Evolutionary conservation across 257 asterid species (phyloP), one percentile per base, ranked within the genome.

Genomic region (Solanum tarapatanum): DNA sequence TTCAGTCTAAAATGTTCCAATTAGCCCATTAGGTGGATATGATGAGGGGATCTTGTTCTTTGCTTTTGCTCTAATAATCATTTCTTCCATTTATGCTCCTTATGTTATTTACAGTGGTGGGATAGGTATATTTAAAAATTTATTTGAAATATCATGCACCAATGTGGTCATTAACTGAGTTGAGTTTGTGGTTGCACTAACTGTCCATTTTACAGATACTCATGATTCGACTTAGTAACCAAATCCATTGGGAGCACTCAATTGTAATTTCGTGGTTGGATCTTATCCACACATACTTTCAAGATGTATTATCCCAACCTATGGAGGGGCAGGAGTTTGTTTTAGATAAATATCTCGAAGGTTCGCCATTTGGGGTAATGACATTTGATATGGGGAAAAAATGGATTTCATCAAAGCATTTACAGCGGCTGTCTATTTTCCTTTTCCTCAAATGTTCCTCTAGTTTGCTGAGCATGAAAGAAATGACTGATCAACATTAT

Each of bases 371-470:
- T 89, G 88, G 92, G 92, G 89, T 92, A 26, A 89, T 92, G 88
- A 70, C 87, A 39, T 84, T 28, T 74, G 91, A 89, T 89, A 88
- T 89, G 7, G 91, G 88, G 84, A 92, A 89, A 87, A 92, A 86
- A 77, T 87, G 62, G 21, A 88, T 87, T 23, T 85, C 92, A 36
- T 87, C 93, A 62, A 87, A 87, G 89, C 98, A 96, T 90, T 87
- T 95, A 88, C 99, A 93, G 83, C 92, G 99, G 90, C 93, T 93
- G 85, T 83, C 93, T 32, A 88, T 93, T 90, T 93, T 95, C 88
- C 91, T 97, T 87, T 94, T 95, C 93, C 89, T 97, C 64, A 94
- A 92, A 91, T 94, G 94, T 89, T 92, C 96, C 73, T 87, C 94
- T 66, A 90, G 87, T 88, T 90, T 92, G 91, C 82, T 89, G 88